Percentiles rank a stretch among this genome's conserved stretches.
Conservation (phyloP, 179 eudicot species). For the Spinacia oleracea region DNA sequence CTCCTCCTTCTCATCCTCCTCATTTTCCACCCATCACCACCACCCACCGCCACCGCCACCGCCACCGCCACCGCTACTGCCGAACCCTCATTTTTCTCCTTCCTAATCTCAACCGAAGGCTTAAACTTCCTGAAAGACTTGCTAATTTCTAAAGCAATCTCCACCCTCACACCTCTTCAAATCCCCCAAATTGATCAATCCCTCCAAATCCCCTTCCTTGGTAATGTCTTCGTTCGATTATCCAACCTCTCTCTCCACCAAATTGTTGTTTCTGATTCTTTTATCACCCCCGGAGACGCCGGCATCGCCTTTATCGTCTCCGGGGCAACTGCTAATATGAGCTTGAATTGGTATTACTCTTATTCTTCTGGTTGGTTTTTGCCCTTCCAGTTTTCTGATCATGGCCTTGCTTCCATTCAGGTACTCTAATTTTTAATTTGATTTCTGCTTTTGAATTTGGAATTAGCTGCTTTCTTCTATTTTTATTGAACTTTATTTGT, state of each 20-base stretch:
- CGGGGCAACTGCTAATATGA: conserved; percentile 63
- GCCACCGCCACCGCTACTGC: not conserved
- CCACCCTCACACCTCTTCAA: conserved; percentile 55
- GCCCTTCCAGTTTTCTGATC: conserved; percentile 66
- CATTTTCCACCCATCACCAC: not conserved
- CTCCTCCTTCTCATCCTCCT: not conserved
- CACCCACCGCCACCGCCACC: not conserved
- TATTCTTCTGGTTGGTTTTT: conserved; percentile 56
- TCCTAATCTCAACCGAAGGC: conserved; percentile 57
- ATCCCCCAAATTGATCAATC: conserved; percentile 55
- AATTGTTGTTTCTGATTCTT: conserved; percentile 50
- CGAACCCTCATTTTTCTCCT: conserved; percentile 42
- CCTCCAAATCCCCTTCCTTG: conserved; percentile 62
- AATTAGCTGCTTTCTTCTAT: not conserved
- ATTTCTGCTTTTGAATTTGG: not conserved
- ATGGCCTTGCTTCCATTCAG: conserved; percentile 74
- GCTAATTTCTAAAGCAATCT: conserved; percentile 50
- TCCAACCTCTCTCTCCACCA: conserved; percentile 55
- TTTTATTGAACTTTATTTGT: too few species aligned
- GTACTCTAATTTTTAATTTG: conserved; percentile 29
- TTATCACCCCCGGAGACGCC: conserved; percentile 46
- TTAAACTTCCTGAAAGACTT: conserved; percentile 63
- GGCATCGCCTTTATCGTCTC: conserved; percentile 66
- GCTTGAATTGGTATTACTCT: conserved; percentile 70
- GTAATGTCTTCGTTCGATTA: conserved; percentile 51